Evolutionary conservation across 176 grass and related monocot species (phyloP), one percentile per base, ranked within the genome.

Genomic region (Oryza coarctata): DNA sequence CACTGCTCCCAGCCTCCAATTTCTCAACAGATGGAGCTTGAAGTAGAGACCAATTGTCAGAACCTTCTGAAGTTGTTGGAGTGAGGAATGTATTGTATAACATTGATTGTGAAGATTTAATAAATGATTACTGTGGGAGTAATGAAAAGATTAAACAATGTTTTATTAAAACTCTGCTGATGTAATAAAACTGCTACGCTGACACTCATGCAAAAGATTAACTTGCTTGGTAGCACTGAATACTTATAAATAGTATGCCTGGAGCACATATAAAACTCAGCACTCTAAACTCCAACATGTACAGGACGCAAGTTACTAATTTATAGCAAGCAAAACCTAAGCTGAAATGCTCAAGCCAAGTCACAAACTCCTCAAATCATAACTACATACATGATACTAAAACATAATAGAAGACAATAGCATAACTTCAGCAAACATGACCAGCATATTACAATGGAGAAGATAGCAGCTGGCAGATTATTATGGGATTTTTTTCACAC

Each of bases 21-120:
- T 15, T 78, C 73, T 71, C 44, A 27, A 38, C 0, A 17, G 62
- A 79, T 63, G 43, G 63, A 57, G 65, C 86, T 52, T 88, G 85
- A 86, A 75, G 43, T 27, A 49, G 29, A 80, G 61, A 76, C 57
- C 7, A 28, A 58, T 35, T 3, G 8, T 39, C 32, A 52, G 39
- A 20, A 28, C 20, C 20, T 55, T 55, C 50, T 55, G 50, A 55
- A 55, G 50, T n/a, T 55, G 20, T 55, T 55, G 50, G 50, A 55
- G 50, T n/a, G 50, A 22, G 5, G 9, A n/a, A 55, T 55, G 18
- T 55, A 55, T 55, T 55, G 50, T 55, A 55, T n/a, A 17, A 9
- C 20, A 22, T 55, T 55, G 50, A 55, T 55, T 22, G 7, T 17
- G 50, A 55, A n/a, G 20, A 17, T 45, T 45, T 55, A 55, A 7